phyloP scores from a whole-genome alignment of 306 rosid genomes.

The Prunus davidiana region DNA sequence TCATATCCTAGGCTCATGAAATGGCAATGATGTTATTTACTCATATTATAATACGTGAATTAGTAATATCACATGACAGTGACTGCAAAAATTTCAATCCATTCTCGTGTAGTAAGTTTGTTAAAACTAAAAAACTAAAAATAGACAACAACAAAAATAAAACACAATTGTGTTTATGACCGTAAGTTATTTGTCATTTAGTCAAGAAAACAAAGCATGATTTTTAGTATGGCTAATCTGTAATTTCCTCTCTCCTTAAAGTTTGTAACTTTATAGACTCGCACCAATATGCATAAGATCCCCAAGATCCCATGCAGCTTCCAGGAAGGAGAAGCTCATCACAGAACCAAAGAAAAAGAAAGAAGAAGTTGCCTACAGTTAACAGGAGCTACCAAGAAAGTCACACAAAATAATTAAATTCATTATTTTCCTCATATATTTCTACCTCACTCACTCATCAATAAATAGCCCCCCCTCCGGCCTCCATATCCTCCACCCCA shows the following conservation, averaged over 20 bases:
- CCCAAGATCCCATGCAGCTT: constrained; percentile 35
- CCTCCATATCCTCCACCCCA: background rate
- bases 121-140: no score
- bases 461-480: background rate
- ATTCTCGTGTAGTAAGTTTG: no score
- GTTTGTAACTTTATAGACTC: background rate
- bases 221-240: background rate
- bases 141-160: no score
- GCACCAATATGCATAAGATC: background rate
- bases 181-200: background rate
- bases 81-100: no score
- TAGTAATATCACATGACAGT: no score
- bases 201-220: background rate
- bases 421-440: background rate
- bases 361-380: background rate
- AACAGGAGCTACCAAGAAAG: background rate
- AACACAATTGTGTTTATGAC: no score
- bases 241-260: background rate
- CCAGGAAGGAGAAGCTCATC: constrained; percentile 47
- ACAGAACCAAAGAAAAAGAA: constrained; percentile 11
- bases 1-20: no score
- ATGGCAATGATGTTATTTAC: no score
- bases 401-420: background rate
- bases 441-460: background rate
- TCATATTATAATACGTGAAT: no score